phyloP scores from a whole-genome alignment of 2,329 filamentous ascomycete genomes.

The Colletotrichum sp. region DNA sequence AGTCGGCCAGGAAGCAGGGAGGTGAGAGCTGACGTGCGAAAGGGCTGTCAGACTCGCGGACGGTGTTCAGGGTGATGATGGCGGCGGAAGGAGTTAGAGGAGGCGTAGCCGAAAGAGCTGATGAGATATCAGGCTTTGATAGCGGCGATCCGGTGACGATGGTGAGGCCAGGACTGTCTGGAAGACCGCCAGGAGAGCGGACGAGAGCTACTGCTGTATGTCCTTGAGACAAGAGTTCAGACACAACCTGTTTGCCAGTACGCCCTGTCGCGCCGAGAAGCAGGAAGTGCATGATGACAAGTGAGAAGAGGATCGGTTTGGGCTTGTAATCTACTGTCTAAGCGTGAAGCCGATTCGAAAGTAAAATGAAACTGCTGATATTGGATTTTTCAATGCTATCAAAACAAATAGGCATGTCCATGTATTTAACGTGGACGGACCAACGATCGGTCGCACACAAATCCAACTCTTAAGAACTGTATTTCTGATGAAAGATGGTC shows the following conservation, averaged over 20 bases:
- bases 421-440: not conserved
- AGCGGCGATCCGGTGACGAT: not conserved
- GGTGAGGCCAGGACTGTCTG: not conserved
- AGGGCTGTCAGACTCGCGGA: slow-evolving; percentile 43
- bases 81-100: slow-evolving; percentile 30
- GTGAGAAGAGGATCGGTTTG: not conserved
- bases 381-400: no score
- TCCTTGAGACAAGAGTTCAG: slow-evolving; percentile 39
- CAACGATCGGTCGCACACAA: not conserved
- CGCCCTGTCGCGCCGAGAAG: slow-evolving; percentile 49
- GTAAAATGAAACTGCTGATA: no score
- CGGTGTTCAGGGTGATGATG: slow-evolving; percentile 44
- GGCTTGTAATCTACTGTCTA: not conserved
- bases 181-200: slow-evolving; percentile 28
- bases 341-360: no score
- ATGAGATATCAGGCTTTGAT: not conserved
- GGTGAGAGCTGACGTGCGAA: slow-evolving; percentile 42
- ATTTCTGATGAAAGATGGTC: not conserved
- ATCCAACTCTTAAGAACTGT: not conserved
- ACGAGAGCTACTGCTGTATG: slow-evolving; percentile 44
- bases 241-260: slow-evolving; percentile 45
- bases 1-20: slow-evolving; percentile 42
- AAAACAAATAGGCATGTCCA: no score
- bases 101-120: slow-evolving; percentile 9
- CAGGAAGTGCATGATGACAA: slow-evolving; percentile 40